Evolutionary conservation across 2,329 filamentous ascomycete genomes (phyloP), one percentile per base, ranked within the genome.

Genomic region (Epichloe sibirici): DNA sequence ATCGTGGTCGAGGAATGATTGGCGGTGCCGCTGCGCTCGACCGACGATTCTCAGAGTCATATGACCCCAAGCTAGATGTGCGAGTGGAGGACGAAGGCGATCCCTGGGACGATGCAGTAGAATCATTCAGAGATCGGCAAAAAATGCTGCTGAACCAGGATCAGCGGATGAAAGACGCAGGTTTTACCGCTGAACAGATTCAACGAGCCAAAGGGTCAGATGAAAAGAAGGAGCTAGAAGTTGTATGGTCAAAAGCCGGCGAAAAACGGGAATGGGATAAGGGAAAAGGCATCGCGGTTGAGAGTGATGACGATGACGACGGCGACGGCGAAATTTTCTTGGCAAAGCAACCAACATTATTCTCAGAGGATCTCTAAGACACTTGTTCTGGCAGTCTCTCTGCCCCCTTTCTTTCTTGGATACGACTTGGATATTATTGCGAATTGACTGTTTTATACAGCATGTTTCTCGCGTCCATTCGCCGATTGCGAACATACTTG

Each of bases 31-130:
- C 82, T 28, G 82, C 79, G 9, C 94, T 96, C 58, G 90, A 96
- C 62, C 74, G 78, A 25, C 87, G 87, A 50, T 97, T 96, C 66
- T 83, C 85, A 1, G 72, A 81, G 1, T 77, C 73, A 48, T 85
- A 85, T 59, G 74, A 81, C 54, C 76, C 78, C 0, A 74, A 67
- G 6, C 64, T 71, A n/a, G 80, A 87, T 59, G 67, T 85, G 3
- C 69, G 74, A 40, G 68, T 73, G 47, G 75, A 76, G 55, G 69
- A 71, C 8, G 67, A 66, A 23, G 75, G 74, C 55, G 81, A 39
- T 21, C 34, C 88, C 55, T 95, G 89, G 90, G 86, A 88, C 45
- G 80, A 88, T 59, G 82, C 86, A 1, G 73, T 93, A 1, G 89
- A 95, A 67, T 82, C 84, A 4, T 75, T 88, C 52, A 79, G 85